Percentiles rank a stretch among this genome's conserved stretches.
Conservation (phyloP, 179 eudicot genomes). For the Corrigiola litoralis region DNA sequence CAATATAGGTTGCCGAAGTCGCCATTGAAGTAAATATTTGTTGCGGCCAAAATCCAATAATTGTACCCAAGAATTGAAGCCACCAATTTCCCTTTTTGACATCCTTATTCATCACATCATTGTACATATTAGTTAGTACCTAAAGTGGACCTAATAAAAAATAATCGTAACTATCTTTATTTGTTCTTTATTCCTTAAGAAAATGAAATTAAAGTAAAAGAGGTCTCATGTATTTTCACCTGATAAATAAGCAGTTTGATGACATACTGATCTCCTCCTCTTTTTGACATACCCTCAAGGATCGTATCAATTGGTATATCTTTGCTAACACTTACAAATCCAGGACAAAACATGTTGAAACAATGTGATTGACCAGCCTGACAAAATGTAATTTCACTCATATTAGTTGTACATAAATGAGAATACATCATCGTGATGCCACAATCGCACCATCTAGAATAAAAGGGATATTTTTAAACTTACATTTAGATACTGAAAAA, state of each 20-base stretch:
- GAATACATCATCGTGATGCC: too few relatives aligned
- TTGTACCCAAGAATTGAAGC: not conserved
- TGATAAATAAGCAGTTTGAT: too few relatives aligned
- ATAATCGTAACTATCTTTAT: too few relatives aligned
- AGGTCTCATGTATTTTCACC: too few relatives aligned
- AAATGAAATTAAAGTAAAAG: too few relatives aligned
- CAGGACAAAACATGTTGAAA: not conserved
- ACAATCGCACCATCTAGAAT: too few relatives aligned
- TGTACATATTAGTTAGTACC: too few relatives aligned
- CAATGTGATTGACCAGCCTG: not conserved
- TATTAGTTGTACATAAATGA: not conserved
- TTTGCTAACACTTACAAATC: not conserved
- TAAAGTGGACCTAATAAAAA: too few relatives aligned
- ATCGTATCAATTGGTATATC: not conserved
- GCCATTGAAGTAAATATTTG: not conserved
- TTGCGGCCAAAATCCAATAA: slow-evolving; percentile 14
- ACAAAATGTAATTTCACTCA: not conserved
- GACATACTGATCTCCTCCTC: not conserved
- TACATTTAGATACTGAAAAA: slow-evolving; percentile 15
- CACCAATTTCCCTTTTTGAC: slow-evolving; percentile 1
- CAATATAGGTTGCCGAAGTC: not conserved
- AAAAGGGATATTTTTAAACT: not conserved
- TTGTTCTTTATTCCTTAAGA: too few relatives aligned
- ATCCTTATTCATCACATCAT: slow-evolving; percentile 6
- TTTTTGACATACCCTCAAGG: not conserved